Conservation (phyloP, 1,284 basidiomycete species). For the Trichosporon ovoides region DNA sequence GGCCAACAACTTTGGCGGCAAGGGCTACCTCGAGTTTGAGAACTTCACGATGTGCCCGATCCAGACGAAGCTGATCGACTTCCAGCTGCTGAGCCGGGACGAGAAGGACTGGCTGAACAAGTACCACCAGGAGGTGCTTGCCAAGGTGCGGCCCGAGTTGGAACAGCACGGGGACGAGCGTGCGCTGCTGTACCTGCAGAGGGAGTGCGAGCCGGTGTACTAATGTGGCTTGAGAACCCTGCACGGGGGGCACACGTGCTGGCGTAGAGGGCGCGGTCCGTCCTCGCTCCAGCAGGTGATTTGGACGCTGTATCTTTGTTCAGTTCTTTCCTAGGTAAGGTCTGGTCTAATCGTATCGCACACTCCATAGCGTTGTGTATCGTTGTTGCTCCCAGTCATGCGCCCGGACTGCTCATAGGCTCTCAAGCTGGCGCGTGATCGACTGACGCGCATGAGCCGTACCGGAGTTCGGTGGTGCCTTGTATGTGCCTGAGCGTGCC, state of each 20-base stretch:
- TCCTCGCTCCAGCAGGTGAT: too few relatives aligned
- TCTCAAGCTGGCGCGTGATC: too few relatives aligned
- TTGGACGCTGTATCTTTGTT: too few relatives aligned
- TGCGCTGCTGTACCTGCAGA: constrained; percentile 73
- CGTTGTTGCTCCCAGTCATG: too few relatives aligned
- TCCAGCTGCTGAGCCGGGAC: constrained; percentile 57
- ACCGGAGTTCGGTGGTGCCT: neutral
- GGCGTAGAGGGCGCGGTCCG: neutral
- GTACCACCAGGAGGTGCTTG: constrained; percentile 73
- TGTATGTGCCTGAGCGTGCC: neutral
- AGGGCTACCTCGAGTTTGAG: constrained; percentile 77
- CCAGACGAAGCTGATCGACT: constrained; percentile 74
- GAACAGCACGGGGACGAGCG: constrained; percentile 56
- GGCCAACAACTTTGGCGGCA: constrained; percentile 76
- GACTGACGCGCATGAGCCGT: too few relatives aligned
- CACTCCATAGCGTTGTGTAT: too few relatives aligned
- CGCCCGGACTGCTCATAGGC: too few relatives aligned
- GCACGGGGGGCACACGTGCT: neutral
- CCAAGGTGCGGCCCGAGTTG: constrained; percentile 72
- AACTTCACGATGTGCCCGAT: constrained; percentile 85
- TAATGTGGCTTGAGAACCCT: neutral
- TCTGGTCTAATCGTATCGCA: too few relatives aligned
- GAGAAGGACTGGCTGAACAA: constrained; percentile 79
- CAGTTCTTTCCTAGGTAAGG: too few relatives aligned
- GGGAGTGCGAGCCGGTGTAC: constrained; percentile 50